These are phyloP conservation scores for Lecanicillium sp. DNA, from an alignment of 2,329 filamentous ascomycete species.

Conservation along the genomic window DNA sequence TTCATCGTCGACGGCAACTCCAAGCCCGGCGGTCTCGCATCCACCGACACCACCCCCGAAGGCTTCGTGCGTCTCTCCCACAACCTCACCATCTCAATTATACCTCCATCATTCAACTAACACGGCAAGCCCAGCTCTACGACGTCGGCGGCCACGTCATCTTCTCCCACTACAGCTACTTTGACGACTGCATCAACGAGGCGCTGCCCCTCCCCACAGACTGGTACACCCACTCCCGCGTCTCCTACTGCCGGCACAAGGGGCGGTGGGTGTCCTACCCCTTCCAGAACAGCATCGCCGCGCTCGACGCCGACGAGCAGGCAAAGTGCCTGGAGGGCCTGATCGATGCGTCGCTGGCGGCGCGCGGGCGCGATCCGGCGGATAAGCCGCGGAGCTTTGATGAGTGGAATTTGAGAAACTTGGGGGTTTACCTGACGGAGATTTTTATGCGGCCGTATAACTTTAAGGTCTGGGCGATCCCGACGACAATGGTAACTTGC, in stretches of 20 bases:
- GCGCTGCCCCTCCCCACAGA: constrained; percentile 61
- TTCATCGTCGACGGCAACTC: constrained; percentile 82
- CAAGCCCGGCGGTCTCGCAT: constrained; percentile 81
- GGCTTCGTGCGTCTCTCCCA: constrained; percentile 69
- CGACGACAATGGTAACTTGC: constrained; percentile 71
- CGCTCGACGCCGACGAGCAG: constrained; percentile 88
- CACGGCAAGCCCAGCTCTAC: constrained; percentile 58
- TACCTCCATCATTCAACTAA: not conserved
- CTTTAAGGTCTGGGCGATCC: constrained; percentile 95
- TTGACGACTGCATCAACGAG: constrained; percentile 73
- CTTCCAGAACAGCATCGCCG: constrained; percentile 96
- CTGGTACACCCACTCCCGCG: constrained; percentile 90
- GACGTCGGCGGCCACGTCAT: constrained; percentile 92
- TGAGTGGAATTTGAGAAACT: constrained; percentile 86
- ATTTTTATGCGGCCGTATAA: constrained; percentile 96
- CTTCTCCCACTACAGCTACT: constrained; percentile 98
- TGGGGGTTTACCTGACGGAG: constrained; percentile 76
- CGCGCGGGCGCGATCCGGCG: constrained; percentile 67
- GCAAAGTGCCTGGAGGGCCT: constrained; percentile 81
- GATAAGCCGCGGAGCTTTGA: constrained; percentile 88
- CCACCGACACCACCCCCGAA: constrained; percentile 83
- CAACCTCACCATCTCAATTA: not conserved
- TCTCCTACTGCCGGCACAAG: constrained; percentile 92
- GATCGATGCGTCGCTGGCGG: constrained; percentile 80
- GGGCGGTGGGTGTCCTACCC: constrained; percentile 87